These are phyloP conservation scores for Ogataea salicorniae DNA, from an alignment of 805 yeast genomes.

Conservation along the genomic window DNA sequence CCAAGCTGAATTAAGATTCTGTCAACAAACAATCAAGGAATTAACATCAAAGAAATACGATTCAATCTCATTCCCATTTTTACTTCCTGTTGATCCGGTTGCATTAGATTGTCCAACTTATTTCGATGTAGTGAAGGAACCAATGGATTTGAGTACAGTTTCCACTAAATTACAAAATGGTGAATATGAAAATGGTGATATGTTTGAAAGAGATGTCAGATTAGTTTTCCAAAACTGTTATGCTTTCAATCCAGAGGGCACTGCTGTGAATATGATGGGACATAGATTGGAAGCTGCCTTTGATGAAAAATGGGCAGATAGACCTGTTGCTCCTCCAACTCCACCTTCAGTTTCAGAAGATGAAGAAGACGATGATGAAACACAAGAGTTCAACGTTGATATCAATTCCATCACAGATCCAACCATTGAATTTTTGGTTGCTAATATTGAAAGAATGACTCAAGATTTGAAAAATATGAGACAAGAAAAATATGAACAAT, in stretches of 20 bases:
- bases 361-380: slow-evolving; percentile 31
- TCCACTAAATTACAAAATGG: slow-evolving; percentile 77
- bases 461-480: slow-evolving; percentile 79
- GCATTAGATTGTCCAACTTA: slow-evolving; percentile 91
- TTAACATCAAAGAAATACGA: slow-evolving; percentile 78
- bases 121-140: slow-evolving; percentile 77
- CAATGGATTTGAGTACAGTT: slow-evolving; percentile 92
- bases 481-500: slow-evolving; percentile 63
- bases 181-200: slow-evolving; percentile 83
- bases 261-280: slow-evolving; percentile 94
- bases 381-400: slow-evolving; percentile 49
- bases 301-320: slow-evolving; percentile 82
- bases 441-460: slow-evolving; percentile 80
- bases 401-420: slow-evolving; percentile 74
- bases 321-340: slow-evolving; percentile 65
- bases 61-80: slow-evolving; percentile 80
- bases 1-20: slow-evolving; percentile 84
- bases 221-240: slow-evolving; percentile 87
- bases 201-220: slow-evolving; percentile 77
- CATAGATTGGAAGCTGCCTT: slow-evolving; percentile 83
- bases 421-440: slow-evolving; percentile 84
- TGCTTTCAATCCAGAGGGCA: slow-evolving; percentile 91
- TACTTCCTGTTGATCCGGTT: slow-evolving; percentile 92
- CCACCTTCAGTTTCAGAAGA: slow-evolving; percentile 42
- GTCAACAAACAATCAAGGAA: slow-evolving; percentile 78